Conservation (phyloP, 768 basidiomycete genomes). For the Naganishia vaughanmartiniae region DNA sequence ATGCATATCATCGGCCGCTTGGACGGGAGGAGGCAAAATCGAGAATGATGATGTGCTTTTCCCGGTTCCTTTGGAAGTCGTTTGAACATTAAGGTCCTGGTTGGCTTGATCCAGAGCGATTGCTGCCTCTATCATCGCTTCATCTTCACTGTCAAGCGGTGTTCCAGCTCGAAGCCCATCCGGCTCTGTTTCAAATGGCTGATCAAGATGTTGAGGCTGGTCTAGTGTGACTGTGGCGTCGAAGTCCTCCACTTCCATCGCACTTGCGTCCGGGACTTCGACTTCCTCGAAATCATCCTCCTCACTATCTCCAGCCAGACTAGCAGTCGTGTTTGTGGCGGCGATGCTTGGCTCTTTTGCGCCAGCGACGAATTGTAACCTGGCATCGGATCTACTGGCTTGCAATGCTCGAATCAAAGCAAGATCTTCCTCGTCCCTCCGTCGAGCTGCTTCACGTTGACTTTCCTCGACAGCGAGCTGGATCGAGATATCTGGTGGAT, state of each 20-base stretch:
- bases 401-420: constrained; percentile 21
- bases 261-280: constrained; percentile 35
- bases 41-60: not conserved
- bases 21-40: not conserved
- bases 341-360: constrained; percentile 18
- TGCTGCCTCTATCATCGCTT: constrained; percentile 5
- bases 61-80: not conserved
- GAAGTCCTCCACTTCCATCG: constrained; percentile 33
- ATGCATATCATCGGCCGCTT: not conserved
- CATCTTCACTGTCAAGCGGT: not conserved
- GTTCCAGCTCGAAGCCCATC: not conserved
- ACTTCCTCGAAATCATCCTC: constrained; percentile 47
- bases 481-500: constrained; percentile 17
- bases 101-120: constrained; percentile 4
- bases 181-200: not conserved
- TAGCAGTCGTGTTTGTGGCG: constrained; percentile 15
- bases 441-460: constrained; percentile 16
- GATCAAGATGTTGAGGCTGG: constrained; percentile 38
- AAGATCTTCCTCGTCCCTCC: constrained; percentile 30
- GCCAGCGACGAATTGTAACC: constrained; percentile 28
- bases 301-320: constrained; percentile 34
- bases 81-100: no score
- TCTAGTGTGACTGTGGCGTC: constrained; percentile 69
- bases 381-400: constrained; percentile 28
- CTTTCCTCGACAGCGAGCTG: constrained; percentile 22